Evolutionary conservation across 2,329 filamentous ascomycete species (phyloP).

Genomic region (Blastomyces gilchristii): DNA sequence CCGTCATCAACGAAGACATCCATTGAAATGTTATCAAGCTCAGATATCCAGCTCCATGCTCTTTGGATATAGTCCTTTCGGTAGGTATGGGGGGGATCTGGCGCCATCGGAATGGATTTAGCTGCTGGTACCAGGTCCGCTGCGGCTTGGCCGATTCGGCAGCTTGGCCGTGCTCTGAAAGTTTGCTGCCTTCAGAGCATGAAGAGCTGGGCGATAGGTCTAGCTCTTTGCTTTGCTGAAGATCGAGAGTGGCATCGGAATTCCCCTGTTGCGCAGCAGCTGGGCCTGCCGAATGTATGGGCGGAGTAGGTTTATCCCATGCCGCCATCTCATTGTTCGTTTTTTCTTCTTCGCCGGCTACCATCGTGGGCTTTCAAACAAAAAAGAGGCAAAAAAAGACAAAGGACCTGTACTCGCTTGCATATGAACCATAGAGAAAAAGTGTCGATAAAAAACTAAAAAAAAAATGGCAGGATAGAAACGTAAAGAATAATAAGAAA

Average conservation of each 20-base stretch:
- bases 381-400: too few species aligned
- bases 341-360: neutral
- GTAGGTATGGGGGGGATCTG: slow-evolving; percentile 46
- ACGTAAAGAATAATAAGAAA: neutral
- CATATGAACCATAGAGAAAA: neutral
- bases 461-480: neutral
- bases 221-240: slow-evolving; percentile 1
- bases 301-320: neutral
- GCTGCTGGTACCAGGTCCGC: slow-evolving; percentile 29
- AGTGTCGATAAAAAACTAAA: too few species aligned
- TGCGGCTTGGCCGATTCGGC: slow-evolving; percentile 6
- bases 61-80: slow-evolving; percentile 49
- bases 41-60: slow-evolving; percentile 63
- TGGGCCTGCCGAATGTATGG: neutral
- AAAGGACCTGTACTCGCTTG: neutral
- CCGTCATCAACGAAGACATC: slow-evolving; percentile 79
- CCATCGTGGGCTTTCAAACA: neutral
- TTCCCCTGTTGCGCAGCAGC: neutral
- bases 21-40: slow-evolving; percentile 75
- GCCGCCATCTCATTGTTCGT: neutral
- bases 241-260: neutral
- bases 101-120: slow-evolving; percentile 40
- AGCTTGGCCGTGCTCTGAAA: slow-evolving; percentile 1
- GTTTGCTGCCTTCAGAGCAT: neutral
- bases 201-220: neutral